Conservation (phyloP, 1,284 basidiomycete species). For the Moesziomyces sp. region DNA sequence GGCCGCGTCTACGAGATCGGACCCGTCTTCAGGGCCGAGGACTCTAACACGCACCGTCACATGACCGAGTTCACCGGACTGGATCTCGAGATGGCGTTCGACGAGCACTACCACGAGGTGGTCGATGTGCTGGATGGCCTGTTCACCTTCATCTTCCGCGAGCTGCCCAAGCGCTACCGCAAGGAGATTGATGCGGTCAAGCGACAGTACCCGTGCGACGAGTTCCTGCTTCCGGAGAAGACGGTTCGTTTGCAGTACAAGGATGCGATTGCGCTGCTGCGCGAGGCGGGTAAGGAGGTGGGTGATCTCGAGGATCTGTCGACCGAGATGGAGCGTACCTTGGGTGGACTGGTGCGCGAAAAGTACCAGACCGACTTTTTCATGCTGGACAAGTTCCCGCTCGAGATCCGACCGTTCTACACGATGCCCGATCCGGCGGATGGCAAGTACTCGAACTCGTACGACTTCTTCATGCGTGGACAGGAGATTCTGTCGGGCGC, state of each 20-base stretch:
- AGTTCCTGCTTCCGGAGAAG: conserved; percentile 64
- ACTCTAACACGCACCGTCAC: conserved; percentile 96
- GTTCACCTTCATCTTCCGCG: conserved; percentile 66
- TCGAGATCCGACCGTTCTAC: conserved; percentile 66
- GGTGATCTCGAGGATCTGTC: conserved; percentile 65
- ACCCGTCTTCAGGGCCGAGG: conserved; percentile 93
- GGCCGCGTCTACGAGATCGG: conserved; percentile 98
- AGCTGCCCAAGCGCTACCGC: conserved; percentile 74
- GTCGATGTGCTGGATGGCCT: conserved; percentile 65
- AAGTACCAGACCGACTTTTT: conserved; percentile 68
- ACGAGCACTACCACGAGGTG: conserved; percentile 94
- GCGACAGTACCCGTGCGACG: conserved; percentile 85
- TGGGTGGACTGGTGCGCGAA: conserved; percentile 62
- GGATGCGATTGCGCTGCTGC: conserved; percentile 63
- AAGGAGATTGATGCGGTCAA: conserved; percentile 83
- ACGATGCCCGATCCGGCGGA: conserved; percentile 67
- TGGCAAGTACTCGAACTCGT: conserved; percentile 85
- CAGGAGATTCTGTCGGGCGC: conserved; percentile 98
- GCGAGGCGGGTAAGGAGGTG: conserved; percentile 61
- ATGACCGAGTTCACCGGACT: conserved; percentile 98
- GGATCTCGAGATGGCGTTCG: conserved; percentile 98
- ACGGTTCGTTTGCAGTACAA: conserved; percentile 62
- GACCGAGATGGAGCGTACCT: conserved; percentile 63
- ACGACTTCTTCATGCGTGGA: conserved; percentile 99
- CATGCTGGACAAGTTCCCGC: conserved; percentile 67